Conservation (phyloP, 2,329 filamentous ascomycete genomes). For the Aspergillus arachidicola region DNA sequence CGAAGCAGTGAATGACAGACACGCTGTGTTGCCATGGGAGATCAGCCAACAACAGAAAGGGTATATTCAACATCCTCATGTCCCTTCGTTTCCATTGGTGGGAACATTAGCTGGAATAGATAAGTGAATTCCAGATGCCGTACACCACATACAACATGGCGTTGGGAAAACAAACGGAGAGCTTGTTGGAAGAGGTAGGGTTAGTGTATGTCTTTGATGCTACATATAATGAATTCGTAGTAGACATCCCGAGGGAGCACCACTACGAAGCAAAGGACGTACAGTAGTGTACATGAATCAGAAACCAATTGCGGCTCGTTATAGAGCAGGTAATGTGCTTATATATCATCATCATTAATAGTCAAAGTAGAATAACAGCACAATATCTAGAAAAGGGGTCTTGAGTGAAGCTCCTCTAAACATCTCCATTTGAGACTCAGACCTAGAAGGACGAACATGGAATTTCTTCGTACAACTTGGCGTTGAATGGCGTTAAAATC, state of each 20-base stretch:
- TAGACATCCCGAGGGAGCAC: background rate
- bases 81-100: background rate
- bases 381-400: background rate
- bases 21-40: background rate
- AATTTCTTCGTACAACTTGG: background rate
- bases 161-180: background rate
- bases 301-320: background rate
- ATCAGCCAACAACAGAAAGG: background rate
- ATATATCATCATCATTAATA: slow-evolving; percentile 1
- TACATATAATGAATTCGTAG: background rate
- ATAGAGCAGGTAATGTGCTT: background rate
- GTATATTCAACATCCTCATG: background rate
- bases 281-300: background rate
- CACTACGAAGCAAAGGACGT: background rate
- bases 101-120: background rate
- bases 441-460: background rate
- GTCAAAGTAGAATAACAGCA: background rate
- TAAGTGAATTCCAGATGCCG: background rate
- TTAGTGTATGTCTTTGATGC: background rate
- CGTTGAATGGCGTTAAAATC: background rate
- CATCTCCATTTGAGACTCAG: background rate
- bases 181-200: background rate
- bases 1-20: background rate
- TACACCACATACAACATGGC: too few species aligned
- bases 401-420: background rate